These are phyloP conservation scores for Spencermartinsiella ligniputridi DNA, from an alignment of 1,139 yeast genomes.

Conservation along the genomic window DNA sequence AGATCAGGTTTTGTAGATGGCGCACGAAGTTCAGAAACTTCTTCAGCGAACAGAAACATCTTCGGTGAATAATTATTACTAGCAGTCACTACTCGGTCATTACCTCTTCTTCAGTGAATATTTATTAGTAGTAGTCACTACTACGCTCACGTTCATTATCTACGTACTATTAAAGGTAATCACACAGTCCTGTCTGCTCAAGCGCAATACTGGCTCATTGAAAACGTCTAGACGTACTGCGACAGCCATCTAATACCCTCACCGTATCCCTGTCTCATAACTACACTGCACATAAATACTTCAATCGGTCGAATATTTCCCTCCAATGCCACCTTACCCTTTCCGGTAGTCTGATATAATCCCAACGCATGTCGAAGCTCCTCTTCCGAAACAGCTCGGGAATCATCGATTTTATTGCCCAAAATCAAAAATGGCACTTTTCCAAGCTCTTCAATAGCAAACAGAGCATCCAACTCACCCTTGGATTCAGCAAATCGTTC, in stretches of 20 bases:
- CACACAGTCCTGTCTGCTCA: too few relatives aligned
- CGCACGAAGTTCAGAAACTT: too few relatives aligned
- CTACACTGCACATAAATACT: constrained; percentile 95
- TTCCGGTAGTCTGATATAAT: constrained; percentile 84
- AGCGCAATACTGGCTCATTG: too few relatives aligned
- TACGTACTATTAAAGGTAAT: too few relatives aligned
- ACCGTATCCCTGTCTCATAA: constrained; percentile 94
- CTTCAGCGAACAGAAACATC: too few relatives aligned
- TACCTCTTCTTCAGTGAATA: too few relatives aligned
- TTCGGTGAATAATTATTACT: too few relatives aligned
- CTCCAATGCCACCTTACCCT: constrained; percentile 63
- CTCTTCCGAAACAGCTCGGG: constrained; percentile 91
- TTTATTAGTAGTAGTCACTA: too few relatives aligned
- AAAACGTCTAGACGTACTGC: constrained; percentile 86
- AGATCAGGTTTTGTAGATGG: too few relatives aligned
- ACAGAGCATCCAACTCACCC: constrained; percentile 88
- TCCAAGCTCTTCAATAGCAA: constrained; percentile 84
- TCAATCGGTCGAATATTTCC: constrained; percentile 89
- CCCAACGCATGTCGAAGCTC: constrained; percentile 91
- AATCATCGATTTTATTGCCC: constrained; percentile 95
- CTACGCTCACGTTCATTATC: too few relatives aligned
- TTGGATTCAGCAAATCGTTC: constrained; percentile 93
- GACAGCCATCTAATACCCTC: constrained; percentile 97
- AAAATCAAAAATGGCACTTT: constrained; percentile 87
- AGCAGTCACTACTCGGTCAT: too few relatives aligned